Percentiles rank a stretch among this genome's conserved stretches.
phyloP scores from a whole-genome alignment of 176 grass and related monocot species.

The Alopecurus myosuroides region DNA sequence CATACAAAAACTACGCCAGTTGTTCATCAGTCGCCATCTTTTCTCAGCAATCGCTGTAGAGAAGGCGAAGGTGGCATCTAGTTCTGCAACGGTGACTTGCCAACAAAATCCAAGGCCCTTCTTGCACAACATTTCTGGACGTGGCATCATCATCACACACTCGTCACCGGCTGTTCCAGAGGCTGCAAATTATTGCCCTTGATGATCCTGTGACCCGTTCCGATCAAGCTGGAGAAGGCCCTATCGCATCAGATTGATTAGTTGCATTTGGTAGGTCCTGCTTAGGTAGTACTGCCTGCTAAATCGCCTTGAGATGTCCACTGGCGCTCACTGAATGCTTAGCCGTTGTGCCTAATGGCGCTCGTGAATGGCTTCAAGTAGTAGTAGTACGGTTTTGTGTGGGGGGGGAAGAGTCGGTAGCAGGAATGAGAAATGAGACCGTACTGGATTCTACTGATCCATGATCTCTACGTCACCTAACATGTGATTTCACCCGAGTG shows the following conservation, averaged over 20 bases:
- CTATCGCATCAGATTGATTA: neutral
- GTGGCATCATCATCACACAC: neutral
- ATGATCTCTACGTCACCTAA: neutral
- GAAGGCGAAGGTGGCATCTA: neutral
- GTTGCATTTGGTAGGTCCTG: neutral
- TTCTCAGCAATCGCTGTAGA: neutral
- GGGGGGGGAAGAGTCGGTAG: neutral
- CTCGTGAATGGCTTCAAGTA: neutral
- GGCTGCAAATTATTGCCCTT: neutral
- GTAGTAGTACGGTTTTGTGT: neutral
- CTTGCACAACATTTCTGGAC: neutral
- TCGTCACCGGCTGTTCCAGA: neutral
- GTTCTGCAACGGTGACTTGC: constrained; percentile 13
- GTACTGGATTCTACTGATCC: neutral
- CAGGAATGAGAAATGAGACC: neutral
- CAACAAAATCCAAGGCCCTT: neutral
- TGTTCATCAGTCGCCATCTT: neutral
- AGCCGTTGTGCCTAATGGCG: neutral
- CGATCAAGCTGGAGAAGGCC: neutral
- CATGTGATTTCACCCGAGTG: neutral
- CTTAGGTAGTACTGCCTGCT: neutral
- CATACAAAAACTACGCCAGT: neutral
- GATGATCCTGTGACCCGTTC: neutral
- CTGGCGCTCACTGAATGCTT: neutral
- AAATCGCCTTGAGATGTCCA: neutral